Percentiles rank a stretch among this genome's conserved stretches.
phyloP scores from a whole-genome alignment of 1,139 yeast species.

The Candida smagusa region DNA sequence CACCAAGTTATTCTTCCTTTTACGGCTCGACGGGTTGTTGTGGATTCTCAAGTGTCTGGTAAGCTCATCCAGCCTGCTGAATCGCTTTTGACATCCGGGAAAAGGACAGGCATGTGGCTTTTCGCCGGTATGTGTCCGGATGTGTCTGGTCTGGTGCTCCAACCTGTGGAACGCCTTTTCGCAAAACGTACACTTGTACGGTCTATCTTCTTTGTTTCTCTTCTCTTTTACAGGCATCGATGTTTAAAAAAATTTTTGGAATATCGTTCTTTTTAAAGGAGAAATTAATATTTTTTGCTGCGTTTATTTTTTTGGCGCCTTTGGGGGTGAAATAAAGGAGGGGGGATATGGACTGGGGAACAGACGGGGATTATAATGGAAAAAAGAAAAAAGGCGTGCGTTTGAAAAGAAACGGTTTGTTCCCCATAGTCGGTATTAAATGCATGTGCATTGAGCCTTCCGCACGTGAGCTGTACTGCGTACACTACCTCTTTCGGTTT shows the following conservation, averaged over 20 bases:
- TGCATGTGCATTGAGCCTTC: no score
- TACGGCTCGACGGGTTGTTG: constrained; percentile 53
- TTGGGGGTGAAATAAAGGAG: no score
- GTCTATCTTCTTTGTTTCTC: constrained; percentile 38
- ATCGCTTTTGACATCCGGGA: constrained; percentile 84
- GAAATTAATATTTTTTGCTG: background rate
- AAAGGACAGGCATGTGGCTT: constrained; percentile 87
- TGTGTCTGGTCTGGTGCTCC: constrained; percentile 93
- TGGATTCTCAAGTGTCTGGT: constrained; percentile 89
- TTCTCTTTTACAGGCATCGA: constrained; percentile 12
- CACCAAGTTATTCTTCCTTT: constrained; percentile 13
- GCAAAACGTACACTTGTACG: constrained; percentile 90
- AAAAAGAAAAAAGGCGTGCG: no score
- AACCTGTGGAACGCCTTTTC: constrained; percentile 87
- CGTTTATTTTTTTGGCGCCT: no score
- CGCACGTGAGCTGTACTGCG: no score
- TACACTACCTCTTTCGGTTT: no score
- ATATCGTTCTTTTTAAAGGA: background rate
- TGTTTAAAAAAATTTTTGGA: constrained; percentile 2
- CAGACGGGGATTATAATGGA: no score
- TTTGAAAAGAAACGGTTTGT: no score
- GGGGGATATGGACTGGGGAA: no score
- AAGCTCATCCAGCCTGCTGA: constrained; percentile 84
- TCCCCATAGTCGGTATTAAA: no score
- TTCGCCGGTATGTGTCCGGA: constrained; percentile 94